Evolutionary conservation across 169 alveolate species (phyloP).

Genomic region (Plasmodium vinckei): DNA sequence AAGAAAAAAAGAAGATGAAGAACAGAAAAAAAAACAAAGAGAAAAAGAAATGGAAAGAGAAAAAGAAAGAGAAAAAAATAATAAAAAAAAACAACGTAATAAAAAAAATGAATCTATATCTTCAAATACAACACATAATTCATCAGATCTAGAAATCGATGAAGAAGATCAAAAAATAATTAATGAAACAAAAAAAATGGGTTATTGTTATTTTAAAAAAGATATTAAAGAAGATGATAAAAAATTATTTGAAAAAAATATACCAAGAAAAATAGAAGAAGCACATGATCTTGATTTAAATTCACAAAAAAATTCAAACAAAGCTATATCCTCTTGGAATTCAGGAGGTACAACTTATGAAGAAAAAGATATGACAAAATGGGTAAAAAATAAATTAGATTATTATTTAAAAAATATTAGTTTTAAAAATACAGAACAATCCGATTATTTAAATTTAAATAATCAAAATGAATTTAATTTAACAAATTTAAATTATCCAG

Average conservation of each 20-base stretch:
- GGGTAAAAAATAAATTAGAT: conserved; percentile 76
- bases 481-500: conserved; percentile 63
- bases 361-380: conserved; percentile 83
- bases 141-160: conserved; percentile 84
- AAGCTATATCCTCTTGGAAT: conserved; percentile 89
- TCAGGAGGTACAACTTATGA: conserved; percentile 90
- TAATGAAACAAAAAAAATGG: conserved; percentile 90
- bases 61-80: conserved; percentile 71
- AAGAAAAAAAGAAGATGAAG: conserved; percentile 78
- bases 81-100: conserved; percentile 9
- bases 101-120: conserved; percentile 34
- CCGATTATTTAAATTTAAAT: conserved; percentile 61
- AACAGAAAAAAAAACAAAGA: conserved; percentile 80
- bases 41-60: conserved; percentile 77
- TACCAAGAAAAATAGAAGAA: conserved; percentile 75
- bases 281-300: conserved; percentile 47
- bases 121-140: conserved; percentile 57
- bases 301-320: conserved; percentile 11
- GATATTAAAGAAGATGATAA: conserved; percentile 77
- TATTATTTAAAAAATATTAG: conserved; percentile 68
- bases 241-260: conserved; percentile 37
- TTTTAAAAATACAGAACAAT: conserved; percentile 79
- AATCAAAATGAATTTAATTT: conserved; percentile 79
- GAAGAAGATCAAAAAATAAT: conserved; percentile 90
- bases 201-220: conserved; percentile 89